Percentiles rank a stretch among this genome's conserved stretches.
Conservation (phyloP, 768 basidiomycete species). For the Paxillus ammoniavirescens region DNA sequence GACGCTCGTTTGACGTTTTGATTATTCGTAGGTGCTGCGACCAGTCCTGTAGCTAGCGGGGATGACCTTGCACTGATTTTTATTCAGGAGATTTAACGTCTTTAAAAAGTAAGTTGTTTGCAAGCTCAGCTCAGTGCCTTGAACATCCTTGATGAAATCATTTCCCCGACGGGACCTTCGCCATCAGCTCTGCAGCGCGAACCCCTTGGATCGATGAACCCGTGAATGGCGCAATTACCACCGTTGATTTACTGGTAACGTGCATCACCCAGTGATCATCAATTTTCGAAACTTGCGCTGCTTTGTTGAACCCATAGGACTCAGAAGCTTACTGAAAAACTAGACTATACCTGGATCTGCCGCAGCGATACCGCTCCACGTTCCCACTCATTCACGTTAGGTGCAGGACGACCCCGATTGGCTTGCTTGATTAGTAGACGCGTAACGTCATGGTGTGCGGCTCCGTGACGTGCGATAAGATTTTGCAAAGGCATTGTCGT, state of each 20-base stretch:
- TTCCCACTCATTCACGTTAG: background rate
- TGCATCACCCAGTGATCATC: background rate
- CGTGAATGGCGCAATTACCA: background rate
- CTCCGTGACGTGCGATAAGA: background rate
- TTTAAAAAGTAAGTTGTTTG: background rate
- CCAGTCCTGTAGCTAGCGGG: no score
- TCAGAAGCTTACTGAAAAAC: background rate
- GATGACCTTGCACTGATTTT: no score
- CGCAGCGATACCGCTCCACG: background rate
- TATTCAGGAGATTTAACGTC: no score
- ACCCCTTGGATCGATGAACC: background rate
- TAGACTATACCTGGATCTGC: background rate
- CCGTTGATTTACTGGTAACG: background rate
- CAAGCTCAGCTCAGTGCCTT: background rate
- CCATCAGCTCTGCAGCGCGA: no score
- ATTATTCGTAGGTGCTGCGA: no score
- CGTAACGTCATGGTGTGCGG: background rate
- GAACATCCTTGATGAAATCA: background rate
- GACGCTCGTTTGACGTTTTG: no score
- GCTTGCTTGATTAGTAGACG: background rate
- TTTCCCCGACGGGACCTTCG: background rate
- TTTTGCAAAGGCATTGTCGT: background rate
- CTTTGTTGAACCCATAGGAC: background rate
- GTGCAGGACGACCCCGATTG: background rate
- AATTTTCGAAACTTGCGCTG: background rate